Percentiles rank a stretch among this genome's conserved stretches.
Conservation (phyloP, 345 rosid species). For the Turnera subulata region DNA sequence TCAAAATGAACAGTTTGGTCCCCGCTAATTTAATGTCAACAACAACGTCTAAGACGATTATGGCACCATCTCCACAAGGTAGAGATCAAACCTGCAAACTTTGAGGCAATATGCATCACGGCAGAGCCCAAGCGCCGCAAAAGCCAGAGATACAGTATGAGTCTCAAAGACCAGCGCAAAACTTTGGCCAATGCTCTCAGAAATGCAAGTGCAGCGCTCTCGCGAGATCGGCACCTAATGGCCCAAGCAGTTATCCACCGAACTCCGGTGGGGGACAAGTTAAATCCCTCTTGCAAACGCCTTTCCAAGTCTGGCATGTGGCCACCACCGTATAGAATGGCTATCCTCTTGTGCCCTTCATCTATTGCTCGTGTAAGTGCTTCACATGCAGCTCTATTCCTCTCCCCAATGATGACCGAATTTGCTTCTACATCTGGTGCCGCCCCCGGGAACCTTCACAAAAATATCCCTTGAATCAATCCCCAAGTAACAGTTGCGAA, state of each 20-base stretch:
- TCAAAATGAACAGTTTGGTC: too few species aligned
- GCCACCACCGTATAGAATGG: conserved; percentile 86
- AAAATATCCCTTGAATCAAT: background rate
- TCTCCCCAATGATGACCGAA: conserved; percentile 88
- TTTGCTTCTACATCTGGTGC: conserved; percentile 69
- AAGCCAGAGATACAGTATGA: too few species aligned
- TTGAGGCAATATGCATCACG: too few species aligned
- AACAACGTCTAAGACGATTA: too few species aligned
- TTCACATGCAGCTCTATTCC: conserved; percentile 71
- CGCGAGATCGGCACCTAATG: conserved; percentile 47
- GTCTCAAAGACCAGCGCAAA: too few species aligned
- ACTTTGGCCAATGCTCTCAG: too few species aligned
- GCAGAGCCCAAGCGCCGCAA: too few species aligned
- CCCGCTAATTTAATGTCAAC: too few species aligned
- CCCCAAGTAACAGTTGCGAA: background rate
- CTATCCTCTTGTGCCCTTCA: conserved; percentile 67
- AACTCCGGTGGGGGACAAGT: conserved; percentile 57
- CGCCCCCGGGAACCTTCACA: conserved; percentile 65
- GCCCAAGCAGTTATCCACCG: conserved; percentile 97
- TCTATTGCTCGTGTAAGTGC: conserved; percentile 61
- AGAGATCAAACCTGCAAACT: too few species aligned
- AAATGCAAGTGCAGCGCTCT: conserved; percentile 57
- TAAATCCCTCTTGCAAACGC: conserved; percentile 66
- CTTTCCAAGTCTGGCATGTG: conserved; percentile 98
- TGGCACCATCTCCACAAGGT: too few species aligned